Evolutionary conservation across 2,329 filamentous ascomycete genomes (phyloP).

Genomic region (Coniochaeta pulveracea): DNA sequence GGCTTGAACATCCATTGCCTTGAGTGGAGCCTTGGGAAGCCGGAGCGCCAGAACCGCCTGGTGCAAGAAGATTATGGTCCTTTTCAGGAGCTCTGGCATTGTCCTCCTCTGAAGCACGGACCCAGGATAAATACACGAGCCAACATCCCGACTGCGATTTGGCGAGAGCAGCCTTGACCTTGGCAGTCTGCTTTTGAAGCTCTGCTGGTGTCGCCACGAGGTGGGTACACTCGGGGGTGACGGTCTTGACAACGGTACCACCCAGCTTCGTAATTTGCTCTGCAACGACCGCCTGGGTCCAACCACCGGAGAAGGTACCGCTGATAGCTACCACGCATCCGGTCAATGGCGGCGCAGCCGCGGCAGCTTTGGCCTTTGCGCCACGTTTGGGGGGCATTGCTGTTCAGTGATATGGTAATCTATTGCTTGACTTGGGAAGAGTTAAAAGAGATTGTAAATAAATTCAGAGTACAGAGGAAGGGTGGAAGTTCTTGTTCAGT

Average conservation of each 20-base stretch:
- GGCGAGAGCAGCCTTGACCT: constrained; percentile 37
- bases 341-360: constrained; percentile 24
- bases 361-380: not conserved
- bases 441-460: no score
- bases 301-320: constrained; percentile 43
- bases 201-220: constrained; percentile 45
- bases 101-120: constrained; percentile 39
- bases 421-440: no score
- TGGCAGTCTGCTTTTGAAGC: constrained; percentile 34
- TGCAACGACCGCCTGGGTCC: constrained; percentile 38
- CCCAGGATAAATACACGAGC: constrained; percentile 51
- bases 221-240: constrained; percentile 41
- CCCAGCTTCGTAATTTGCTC: constrained; percentile 35
- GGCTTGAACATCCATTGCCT: constrained; percentile 10
- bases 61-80: constrained; percentile 1
- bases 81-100: constrained; percentile 25
- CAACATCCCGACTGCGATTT: constrained; percentile 30
- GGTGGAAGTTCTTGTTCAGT: no score
- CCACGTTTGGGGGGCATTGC: constrained; percentile 12
- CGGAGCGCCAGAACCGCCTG: not conserved
- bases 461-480: no score
- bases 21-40: constrained; percentile 9
- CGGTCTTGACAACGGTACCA: constrained; percentile 30
- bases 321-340: constrained; percentile 44
- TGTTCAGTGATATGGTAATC: no score